phyloP scores from a whole-genome alignment of 768 basidiomycete species.

The Leccinellum rugosiceps region DNA sequence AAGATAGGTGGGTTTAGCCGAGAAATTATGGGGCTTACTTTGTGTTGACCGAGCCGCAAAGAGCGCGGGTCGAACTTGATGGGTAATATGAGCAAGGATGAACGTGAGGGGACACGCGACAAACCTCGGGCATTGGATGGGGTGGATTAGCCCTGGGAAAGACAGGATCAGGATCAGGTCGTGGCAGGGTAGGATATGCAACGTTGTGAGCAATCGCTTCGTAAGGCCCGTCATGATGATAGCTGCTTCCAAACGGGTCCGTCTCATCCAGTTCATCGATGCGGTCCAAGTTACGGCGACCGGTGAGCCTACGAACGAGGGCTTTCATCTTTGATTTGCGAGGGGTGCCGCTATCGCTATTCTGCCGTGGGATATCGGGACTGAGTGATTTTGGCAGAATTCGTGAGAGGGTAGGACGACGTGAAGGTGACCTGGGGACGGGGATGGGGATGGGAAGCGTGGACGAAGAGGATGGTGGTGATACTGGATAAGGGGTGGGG shows the following conservation, averaged over 20 bases:
- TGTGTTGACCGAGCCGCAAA: constrained; percentile 7
- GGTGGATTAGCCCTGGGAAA: constrained; percentile 1
- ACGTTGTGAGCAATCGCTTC: constrained; percentile 48
- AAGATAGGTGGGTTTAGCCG: constrained; percentile 2
- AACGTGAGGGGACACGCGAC: constrained; percentile 10
- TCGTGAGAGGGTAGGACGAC: neutral
- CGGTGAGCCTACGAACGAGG: constrained; percentile 26
- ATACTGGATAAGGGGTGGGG: constrained; percentile 1
- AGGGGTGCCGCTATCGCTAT: constrained; percentile 3
- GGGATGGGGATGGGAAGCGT: neutral
- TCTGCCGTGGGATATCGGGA: neutral
- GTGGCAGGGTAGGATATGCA: constrained; percentile 8
- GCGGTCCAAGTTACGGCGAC: constrained; percentile 47
- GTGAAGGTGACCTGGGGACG: neutral
- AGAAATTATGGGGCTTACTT: constrained; percentile 15
- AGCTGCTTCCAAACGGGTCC: constrained; percentile 58
- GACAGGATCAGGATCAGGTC: neutral
- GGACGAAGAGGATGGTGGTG: neutral
- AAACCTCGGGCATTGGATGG: constrained; percentile 18
- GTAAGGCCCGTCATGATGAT: constrained; percentile 77
- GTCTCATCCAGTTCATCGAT: constrained; percentile 80
- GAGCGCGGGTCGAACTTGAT: constrained; percentile 14
- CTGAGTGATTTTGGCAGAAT: neutral
- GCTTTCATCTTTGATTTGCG: constrained; percentile 25
- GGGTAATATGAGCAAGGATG: constrained; percentile 7